Percentiles rank a stretch among this genome's conserved stretches.
phyloP scores from a whole-genome alignment of 495 filamentous ascomycete genomes.

The Penicillium roqueforti region DNA sequence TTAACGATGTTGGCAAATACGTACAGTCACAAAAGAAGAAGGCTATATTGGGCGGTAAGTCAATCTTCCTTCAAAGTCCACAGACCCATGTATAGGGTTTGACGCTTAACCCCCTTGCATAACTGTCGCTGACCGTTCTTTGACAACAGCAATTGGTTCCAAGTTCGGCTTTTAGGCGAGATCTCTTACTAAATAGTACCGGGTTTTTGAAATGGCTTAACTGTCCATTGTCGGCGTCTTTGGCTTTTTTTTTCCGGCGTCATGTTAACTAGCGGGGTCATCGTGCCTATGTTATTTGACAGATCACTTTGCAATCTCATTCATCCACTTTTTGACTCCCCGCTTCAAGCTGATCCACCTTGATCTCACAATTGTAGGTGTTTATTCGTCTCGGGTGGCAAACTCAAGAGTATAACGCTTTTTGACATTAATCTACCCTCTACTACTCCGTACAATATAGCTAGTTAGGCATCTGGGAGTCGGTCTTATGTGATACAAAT shows the following conservation, averaged over 20 bases:
- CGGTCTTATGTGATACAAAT: neutral
- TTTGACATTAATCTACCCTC: neutral
- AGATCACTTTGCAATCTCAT: neutral
- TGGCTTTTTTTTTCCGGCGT: neutral
- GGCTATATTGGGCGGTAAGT: constrained; percentile 62
- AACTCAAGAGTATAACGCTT: neutral
- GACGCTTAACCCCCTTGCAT: constrained; percentile 24
- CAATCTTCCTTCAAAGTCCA: constrained; percentile 6
- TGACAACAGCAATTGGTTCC: constrained; percentile 34
- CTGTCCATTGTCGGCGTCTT: neutral
- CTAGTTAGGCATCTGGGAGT: neutral
- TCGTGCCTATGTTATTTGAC: neutral
- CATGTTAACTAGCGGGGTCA: neutral
- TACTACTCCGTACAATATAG: too few relatives aligned
- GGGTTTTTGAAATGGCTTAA: neutral
- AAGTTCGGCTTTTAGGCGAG: constrained; percentile 39
- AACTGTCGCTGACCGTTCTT: constrained; percentile 21
- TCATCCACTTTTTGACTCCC: neutral
- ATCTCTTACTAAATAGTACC: neutral
- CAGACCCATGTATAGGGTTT: neutral
- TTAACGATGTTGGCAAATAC: constrained; percentile 81
- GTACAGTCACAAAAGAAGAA: constrained; percentile 81
- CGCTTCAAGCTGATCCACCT: neutral
- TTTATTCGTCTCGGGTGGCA: neutral
- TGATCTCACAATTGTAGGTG: neutral